Evolutionary conservation across 495 filamentous ascomycete species (phyloP).

Genomic region (Rostrohypoxylon terebratum): DNA sequence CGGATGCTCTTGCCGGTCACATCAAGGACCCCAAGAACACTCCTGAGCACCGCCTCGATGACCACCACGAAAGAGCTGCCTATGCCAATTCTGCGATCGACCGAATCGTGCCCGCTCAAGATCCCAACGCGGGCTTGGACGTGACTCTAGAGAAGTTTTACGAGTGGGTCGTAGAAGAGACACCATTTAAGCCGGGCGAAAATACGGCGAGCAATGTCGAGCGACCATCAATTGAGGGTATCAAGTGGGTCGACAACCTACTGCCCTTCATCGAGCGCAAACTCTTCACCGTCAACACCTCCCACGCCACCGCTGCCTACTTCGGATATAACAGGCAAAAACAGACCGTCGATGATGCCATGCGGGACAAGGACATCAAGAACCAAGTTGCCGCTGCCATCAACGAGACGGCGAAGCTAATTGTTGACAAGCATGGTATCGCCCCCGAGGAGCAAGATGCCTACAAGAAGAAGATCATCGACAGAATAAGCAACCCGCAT

Average conservation of each 20-base stretch:
- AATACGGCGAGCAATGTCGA: slow-evolving; percentile 52
- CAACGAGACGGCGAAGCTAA: slow-evolving; percentile 83
- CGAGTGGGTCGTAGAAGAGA: slow-evolving; percentile 95
- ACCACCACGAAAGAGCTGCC: slow-evolving; percentile 73
- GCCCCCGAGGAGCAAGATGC: slow-evolving; percentile 78
- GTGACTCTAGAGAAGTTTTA: slow-evolving; percentile 98
- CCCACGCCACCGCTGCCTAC: slow-evolving; percentile 97
- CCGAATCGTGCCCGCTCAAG: slow-evolving; percentile 93
- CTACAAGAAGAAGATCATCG: slow-evolving; percentile 92
- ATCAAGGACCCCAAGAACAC: slow-evolving; percentile 81
- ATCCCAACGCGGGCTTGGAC: slow-evolving; percentile 80
- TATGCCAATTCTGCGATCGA: slow-evolving; percentile 98
- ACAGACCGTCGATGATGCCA: slow-evolving; percentile 85
- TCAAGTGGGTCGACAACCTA: slow-evolving; percentile 92
- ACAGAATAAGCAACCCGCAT: slow-evolving; percentile 93
- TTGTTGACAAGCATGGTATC: slow-evolving; percentile 88
- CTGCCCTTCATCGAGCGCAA: slow-evolving; percentile 98
- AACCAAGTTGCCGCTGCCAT: slow-evolving; percentile 79
- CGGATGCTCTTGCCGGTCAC: slow-evolving; percentile 81
- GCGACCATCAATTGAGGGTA: slow-evolving; percentile 78
- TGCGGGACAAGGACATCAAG: slow-evolving; percentile 71
- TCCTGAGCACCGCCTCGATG: slow-evolving; percentile 65
- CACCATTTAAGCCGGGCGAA: slow-evolving; percentile 74
- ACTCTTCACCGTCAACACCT: slow-evolving; percentile 98
- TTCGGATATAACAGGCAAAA: slow-evolving; percentile 87